These are phyloP conservation scores for Lumnitzera littorea DNA, from an alignment of 345 rosid species.

Conservation along the genomic window DNA sequence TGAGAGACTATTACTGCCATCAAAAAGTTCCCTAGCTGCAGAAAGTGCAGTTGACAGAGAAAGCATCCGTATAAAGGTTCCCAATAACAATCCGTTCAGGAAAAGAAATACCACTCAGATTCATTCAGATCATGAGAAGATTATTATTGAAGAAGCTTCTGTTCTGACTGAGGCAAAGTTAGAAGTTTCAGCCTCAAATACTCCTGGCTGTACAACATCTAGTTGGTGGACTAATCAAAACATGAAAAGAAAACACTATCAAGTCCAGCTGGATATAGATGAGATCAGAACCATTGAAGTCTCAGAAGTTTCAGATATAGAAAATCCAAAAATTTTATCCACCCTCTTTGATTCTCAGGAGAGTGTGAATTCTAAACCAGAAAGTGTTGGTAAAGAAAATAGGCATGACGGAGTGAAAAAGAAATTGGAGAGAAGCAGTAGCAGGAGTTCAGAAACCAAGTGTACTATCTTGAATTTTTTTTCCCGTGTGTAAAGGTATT, in stretches of 20 bases:
- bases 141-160: constrained; percentile 15
- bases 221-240: constrained; percentile 3
- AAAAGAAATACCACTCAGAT: constrained; percentile 32
- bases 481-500: constrained; percentile 25
- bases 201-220: constrained; percentile 8
- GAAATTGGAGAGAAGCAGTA: constrained; percentile 23
- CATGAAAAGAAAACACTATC: constrained; percentile 16
- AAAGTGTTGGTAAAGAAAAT: constrained; percentile 17
- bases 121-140: constrained; percentile 5
- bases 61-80: constrained; percentile 24
- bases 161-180: constrained; percentile 11
- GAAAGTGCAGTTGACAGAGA: constrained; percentile 5
- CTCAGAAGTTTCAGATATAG: constrained; percentile 29
- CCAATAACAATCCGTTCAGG: constrained; percentile 58
- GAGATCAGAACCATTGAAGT: constrained; percentile 18
- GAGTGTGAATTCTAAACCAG: constrained; percentile 45
- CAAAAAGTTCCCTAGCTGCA: constrained; percentile 6
- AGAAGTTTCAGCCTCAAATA: constrained; percentile 15
- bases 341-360: constrained; percentile 30
- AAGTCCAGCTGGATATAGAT: constrained; percentile 9
- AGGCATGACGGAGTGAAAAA: constrained; percentile 21
- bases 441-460: constrained; percentile 23
- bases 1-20: constrained; percentile 33
- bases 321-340: constrained; percentile 8
- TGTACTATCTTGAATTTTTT: constrained; percentile 61